Evolutionary conservation across 129 eudicot genomes (phyloP).

Genomic region (Artemisia annua): DNA sequence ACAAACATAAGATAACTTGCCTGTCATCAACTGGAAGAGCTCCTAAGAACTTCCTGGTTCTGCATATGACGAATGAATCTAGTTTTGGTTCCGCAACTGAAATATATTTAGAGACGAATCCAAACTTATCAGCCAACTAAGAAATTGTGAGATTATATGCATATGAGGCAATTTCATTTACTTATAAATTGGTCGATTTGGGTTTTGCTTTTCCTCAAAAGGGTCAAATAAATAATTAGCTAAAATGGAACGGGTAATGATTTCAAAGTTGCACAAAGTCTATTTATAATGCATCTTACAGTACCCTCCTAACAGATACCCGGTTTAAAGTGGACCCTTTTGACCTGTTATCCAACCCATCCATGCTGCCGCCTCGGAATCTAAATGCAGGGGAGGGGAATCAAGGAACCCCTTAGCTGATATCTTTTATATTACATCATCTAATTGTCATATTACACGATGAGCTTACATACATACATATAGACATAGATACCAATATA

Average conservation of each 20-base stretch:
- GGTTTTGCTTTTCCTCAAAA: background rate
- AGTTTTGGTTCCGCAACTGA: constrained; percentile 80
- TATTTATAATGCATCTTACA: too few relatives aligned
- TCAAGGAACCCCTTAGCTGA: background rate
- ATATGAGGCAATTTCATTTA: background rate
- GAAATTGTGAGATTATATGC: background rate
- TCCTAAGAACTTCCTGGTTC: constrained; percentile 69
- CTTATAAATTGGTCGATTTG: background rate
- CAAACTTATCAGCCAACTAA: background rate
- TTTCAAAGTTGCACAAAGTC: too few relatives aligned
- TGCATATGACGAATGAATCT: constrained; percentile 81
- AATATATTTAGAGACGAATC: background rate
- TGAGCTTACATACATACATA: background rate
- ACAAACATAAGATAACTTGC: constrained; percentile 37
- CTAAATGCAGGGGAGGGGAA: too few relatives aligned
- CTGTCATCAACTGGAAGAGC: constrained; percentile 83
- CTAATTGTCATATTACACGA: background rate
- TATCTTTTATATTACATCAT: background rate
- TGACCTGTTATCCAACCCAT: background rate
- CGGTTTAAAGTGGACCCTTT: background rate
- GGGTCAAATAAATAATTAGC: too few relatives aligned
- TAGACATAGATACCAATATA: background rate
- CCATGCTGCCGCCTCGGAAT: background rate
- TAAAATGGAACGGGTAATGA: too few relatives aligned
- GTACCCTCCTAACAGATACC: background rate